Evolutionary conservation across 768 basidiomycete genomes (phyloP).

Genomic region (Sarcomyxa edulis): DNA sequence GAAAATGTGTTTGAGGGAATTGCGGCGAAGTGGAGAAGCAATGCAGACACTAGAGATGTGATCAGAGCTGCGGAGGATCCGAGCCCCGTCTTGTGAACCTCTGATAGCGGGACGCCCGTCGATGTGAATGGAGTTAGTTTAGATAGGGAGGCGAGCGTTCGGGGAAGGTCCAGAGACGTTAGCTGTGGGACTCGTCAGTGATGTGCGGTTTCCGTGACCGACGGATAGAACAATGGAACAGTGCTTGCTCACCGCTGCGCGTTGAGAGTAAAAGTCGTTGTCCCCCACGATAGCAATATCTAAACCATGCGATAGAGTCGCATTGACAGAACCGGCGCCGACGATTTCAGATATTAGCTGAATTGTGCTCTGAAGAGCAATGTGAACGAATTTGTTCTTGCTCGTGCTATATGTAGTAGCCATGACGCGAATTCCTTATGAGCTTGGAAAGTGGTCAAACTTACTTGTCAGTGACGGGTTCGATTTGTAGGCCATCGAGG

Average conservation of each 20-base stretch:
- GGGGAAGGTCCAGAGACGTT: conserved; percentile 51
- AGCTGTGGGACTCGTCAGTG: conserved; percentile 40
- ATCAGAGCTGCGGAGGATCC: conserved; percentile 97
- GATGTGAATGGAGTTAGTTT: conserved; percentile 73
- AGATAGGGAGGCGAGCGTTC: conserved; percentile 57
- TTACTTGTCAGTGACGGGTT: conserved; percentile 23
- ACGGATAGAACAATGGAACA: background rate
- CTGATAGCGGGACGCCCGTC: conserved; percentile 59
- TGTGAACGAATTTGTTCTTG: conserved; percentile 90
- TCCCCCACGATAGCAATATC: conserved; percentile 84
- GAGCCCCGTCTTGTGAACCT: conserved; percentile 98
- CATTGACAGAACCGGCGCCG: conserved; percentile 34
- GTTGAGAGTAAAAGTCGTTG: conserved; percentile 98
- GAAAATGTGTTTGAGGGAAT: conserved; percentile 48
- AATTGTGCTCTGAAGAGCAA: conserved; percentile 78
- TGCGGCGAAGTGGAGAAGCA: conserved; percentile 71
- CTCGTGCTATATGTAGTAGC: conserved; percentile 27
- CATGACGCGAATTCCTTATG: conserved; percentile 7
- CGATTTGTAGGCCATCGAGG: conserved; percentile 26
- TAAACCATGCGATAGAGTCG: conserved; percentile 47
- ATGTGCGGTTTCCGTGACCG: conserved; percentile 1
- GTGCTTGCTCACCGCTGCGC: conserved; percentile 57
- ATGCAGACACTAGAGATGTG: conserved; percentile 85
- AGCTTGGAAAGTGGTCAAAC: conserved; percentile 6
- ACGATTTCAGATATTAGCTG: conserved; percentile 59